Percentiles rank a stretch among this genome's conserved stretches.
These are phyloP conservation scores for Exobasidium rhododendri DNA, from an alignment of 1,284 basidiomycete genomes.

Conservation along the genomic window DNA sequence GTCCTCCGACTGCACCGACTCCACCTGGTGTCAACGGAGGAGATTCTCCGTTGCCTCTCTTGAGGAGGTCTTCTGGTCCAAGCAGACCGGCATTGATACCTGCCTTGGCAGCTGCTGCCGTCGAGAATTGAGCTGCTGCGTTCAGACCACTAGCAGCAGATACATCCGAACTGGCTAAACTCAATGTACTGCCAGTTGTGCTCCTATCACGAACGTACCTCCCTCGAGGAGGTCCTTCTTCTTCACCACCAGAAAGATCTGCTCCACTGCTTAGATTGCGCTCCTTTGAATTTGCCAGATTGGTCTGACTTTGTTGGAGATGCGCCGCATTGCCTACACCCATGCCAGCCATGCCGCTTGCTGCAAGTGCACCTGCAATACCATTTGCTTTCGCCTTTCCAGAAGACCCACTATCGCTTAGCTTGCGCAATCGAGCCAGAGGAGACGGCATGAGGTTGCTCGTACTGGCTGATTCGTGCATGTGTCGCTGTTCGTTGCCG, in stretches of 20 bases:
- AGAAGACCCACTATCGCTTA: constrained; percentile 26
- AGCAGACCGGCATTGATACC: constrained; percentile 6
- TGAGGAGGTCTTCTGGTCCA: background rate
- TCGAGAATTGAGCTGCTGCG: constrained; percentile 40
- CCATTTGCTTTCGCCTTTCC: constrained; percentile 25
- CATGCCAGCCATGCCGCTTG: constrained; percentile 41
- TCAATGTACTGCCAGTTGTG: background rate
- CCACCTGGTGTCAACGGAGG: constrained; percentile 32
- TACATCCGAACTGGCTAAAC: constrained; percentile 29
- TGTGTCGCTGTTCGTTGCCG: constrained; percentile 1
- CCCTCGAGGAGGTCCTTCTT: background rate
- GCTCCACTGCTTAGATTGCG: constrained; percentile 9
- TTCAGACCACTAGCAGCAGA: constrained; percentile 34
- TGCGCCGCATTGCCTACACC: constrained; percentile 29
- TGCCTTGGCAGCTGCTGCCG: constrained; percentile 19
- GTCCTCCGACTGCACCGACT: constrained; percentile 24
- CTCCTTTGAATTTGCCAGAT: constrained; percentile 13
- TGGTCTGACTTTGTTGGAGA: constrained; percentile 24
- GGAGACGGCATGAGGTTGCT: constrained; percentile 14
- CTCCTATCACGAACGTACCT: background rate
- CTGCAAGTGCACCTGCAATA: constrained; percentile 44
- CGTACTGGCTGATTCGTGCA: constrained; percentile 10
- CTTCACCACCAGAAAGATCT: constrained; percentile 10
- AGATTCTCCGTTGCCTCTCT: background rate
- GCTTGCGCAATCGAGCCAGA: constrained; percentile 30